Percentiles rank a stretch among this genome's conserved stretches.
phyloP scores from a whole-genome alignment of 257 asterid species.

The Coffea eugenioides region DNA sequence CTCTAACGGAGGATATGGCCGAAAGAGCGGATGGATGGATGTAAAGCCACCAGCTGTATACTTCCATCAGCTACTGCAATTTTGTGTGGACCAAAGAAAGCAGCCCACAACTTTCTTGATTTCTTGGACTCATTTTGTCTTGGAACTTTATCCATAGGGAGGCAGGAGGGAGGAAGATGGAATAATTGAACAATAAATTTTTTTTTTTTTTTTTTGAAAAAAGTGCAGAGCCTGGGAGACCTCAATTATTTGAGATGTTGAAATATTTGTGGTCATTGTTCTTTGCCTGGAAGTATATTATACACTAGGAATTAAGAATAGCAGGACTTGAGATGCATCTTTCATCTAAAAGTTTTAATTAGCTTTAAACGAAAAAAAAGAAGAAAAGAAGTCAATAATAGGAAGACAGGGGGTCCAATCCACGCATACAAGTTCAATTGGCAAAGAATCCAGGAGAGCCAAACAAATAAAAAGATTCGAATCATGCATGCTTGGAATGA shows the following conservation, averaged over 20 bases:
- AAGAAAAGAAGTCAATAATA: background rate
- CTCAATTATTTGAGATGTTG: too few relatives aligned
- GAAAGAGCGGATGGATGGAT: background rate
- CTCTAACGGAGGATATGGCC: background rate
- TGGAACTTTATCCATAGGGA: background rate
- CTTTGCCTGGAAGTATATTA: background rate
- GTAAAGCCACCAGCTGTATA: constrained; percentile 5
- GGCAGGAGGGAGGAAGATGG: too few relatives aligned
- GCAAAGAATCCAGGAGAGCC: constrained; percentile 15
- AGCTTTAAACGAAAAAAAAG: background rate
- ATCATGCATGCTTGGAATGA: constrained; percentile 23
- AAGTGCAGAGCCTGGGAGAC: background rate
- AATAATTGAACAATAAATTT: too few relatives aligned
- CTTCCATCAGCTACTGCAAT: background rate
- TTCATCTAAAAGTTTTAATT: background rate
- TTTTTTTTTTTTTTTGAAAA: too few relatives aligned
- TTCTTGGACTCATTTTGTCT: background rate
- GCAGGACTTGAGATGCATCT: background rate
- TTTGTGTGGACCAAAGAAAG: background rate
- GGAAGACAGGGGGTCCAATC: constrained; percentile 3
- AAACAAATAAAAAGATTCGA: constrained; percentile 21
- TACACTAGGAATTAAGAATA: background rate
- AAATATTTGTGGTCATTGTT: background rate
- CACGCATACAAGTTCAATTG: constrained; percentile 7
- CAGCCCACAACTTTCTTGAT: background rate